phyloP scores from a whole-genome alignment of 2,329 filamentous ascomycete species.

The Ophiostoma sp. region DNA sequence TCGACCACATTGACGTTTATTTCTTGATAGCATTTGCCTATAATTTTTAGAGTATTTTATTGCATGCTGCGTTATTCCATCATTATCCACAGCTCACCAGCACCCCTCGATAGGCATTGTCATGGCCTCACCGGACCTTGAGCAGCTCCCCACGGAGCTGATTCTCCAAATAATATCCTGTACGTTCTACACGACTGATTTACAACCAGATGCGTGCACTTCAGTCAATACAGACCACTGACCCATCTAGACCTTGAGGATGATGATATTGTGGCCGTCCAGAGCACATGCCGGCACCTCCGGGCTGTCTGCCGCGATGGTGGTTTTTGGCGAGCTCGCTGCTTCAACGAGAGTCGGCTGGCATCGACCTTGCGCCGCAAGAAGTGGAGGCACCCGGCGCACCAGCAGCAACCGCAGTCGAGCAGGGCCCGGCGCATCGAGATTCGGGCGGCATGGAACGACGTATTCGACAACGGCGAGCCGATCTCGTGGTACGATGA shows the following conservation, averaged over 20 bases:
- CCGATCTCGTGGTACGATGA: slow-evolving; percentile 82
- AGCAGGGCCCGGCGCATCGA: slow-evolving; percentile 58
- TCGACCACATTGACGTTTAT: background rate
- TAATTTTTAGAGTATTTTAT: too few species aligned
- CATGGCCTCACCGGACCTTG: slow-evolving; percentile 38
- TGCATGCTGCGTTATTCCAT: background rate
- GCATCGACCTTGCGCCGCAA: slow-evolving; percentile 53
- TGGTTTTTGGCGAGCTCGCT: slow-evolving; percentile 72
- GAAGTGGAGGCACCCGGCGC: background rate
- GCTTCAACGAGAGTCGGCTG: slow-evolving; percentile 69
- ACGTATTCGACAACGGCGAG: slow-evolving; percentile 66
- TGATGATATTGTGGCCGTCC: slow-evolving; percentile 64
- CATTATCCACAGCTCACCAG: background rate
- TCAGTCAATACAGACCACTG: background rate
- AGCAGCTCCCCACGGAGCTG: slow-evolving; percentile 63
- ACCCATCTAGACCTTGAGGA: slow-evolving; percentile 58
- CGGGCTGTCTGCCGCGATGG: slow-evolving; percentile 70
- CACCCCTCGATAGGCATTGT: slow-evolving; percentile 17
- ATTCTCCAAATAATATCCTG: slow-evolving; percentile 60
- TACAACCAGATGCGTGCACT: too few species aligned
- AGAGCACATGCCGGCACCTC: slow-evolving; percentile 67
- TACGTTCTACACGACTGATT: slow-evolving; percentile 42
- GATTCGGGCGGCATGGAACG: slow-evolving; percentile 69
- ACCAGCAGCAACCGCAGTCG: background rate
- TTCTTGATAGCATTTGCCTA: too few species aligned